Conservation (phyloP, 2,329 filamentous ascomycete species). For the Trichophyton simii region DNA sequence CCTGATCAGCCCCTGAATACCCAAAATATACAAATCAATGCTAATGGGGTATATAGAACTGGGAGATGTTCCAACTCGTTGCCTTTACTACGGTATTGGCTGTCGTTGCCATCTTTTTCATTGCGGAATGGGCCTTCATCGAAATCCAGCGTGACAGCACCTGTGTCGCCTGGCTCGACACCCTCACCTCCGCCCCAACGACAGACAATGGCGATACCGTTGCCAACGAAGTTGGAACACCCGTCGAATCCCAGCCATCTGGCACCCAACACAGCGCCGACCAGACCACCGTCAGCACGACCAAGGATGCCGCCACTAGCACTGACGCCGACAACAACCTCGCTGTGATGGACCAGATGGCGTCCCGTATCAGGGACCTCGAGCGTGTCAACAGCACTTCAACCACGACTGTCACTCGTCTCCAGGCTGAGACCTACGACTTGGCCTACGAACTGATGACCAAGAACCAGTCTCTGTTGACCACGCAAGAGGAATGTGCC, state of each 20-base stretch:
- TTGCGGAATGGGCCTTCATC: not conserved
- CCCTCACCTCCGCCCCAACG: not conserved
- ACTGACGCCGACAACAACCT: not conserved
- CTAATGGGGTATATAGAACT: conserved; percentile 6
- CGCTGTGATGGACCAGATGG: conserved; percentile 6
- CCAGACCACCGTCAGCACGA: not conserved
- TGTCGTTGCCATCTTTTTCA: conserved; percentile 3
- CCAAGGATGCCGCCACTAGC: not conserved
- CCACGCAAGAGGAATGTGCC: not conserved
- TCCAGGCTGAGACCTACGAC: conserved; percentile 1
- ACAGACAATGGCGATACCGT: not conserved
- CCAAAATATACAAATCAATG: not conserved
- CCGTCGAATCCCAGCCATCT: not conserved
- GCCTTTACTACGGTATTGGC: conserved; percentile 1
- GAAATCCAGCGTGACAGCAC: not conserved
- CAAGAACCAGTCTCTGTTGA: not conserved
- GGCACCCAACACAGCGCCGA: not conserved
- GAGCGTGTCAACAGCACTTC: conserved; percentile 2
- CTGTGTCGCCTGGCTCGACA: not conserved
- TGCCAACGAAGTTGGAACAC: not conserved
- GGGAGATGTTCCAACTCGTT: conserved; percentile 8
- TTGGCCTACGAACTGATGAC: not conserved
- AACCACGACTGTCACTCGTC: conserved; percentile 1
- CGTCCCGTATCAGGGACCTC: conserved; percentile 7
- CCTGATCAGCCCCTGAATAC: not conserved